Base-by-base conservation (phyloP, 495 filamentous ascomycete species). In the Talaromyces proteolyticus region DNA sequence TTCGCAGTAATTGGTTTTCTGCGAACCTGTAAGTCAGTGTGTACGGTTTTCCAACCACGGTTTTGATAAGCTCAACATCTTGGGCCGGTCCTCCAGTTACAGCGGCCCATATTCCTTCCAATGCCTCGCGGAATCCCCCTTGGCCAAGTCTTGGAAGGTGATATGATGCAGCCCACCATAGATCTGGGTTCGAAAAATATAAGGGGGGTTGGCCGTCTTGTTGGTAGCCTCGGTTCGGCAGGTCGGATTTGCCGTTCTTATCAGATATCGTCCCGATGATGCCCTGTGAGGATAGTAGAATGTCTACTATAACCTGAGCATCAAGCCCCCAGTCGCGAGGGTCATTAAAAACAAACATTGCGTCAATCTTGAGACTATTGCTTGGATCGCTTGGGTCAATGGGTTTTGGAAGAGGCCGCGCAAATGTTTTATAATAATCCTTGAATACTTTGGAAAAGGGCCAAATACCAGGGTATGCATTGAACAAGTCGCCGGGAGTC, bases 251-350 rank as follows among this genome's bases (percentile, higher is more conserved):
- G 39, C 73, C 72, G 54, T 82, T 85, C 55, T 74, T 75, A 14
- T 75, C 63, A 4, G 87, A 88, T 44, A 84, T 73, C 0, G 91
- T 96, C 25, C 93, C 93, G 0, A 95, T 54, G 41, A 85, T 72
- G 34, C 93, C 93, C 14, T 69, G 52, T 4, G 76, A 72, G 3
- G 90, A 95, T 36, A 93, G 72, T 3, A 96, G 75, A 6, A 95
- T 60, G 64, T 98, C 93, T 48, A 83, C 55, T 39, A 96, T 81
- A 50, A 98, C 56, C 57, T 91, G 87, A 5, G 80, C 78, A 64
- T 95, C 89, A n/a, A 93, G 75, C 6, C 81, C 90, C 91, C 92
- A 96, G 73, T 96, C 92, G 21, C 93, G 80, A 10, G 93, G 88
- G 65, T 95, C 89, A 64, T 92, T 89, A 72, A 85, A 95, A 25